Base-by-base conservation (phyloP, 164 flowering plant species). In the Tetracentron sinense region DNA sequence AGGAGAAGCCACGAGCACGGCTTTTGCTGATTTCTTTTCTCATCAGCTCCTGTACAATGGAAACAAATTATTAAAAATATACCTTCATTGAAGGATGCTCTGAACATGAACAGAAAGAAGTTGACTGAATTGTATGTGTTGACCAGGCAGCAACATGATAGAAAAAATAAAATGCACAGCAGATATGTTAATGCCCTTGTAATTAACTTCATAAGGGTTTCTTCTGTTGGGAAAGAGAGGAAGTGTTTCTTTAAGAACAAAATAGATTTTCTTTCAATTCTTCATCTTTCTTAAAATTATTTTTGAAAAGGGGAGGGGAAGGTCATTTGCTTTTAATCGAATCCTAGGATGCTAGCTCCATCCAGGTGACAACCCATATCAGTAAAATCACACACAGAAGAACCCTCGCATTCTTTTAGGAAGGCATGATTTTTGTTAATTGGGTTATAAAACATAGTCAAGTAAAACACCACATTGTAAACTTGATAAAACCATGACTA, bases 11-110 rank as follows among this genome's bases (percentile, higher is more conserved):
- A 44, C 75, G 74, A 33, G 69, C 70, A 21, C 62, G 80, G 7
- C 51, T 76, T 71, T 59, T 76, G 79, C 81, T 79, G 17, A 66
- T 53, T 64, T 82, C 84, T 69, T 77, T 83, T 61, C 81, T 78
- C 75, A 83, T 28, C 52, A 81, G 50, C 26, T 83, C 91, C 91
- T 86, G 83, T 53, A 58, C 27, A 30, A 56, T 21, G 20, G 54
- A 57, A 51, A 27, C 46, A 44, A 33, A 20, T 51, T 1, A 31
- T 7, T 26, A 31, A 27, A 53, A 26, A 26, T 26, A 53, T 6
- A 14, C 25, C 30, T 11, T 11, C 14, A 7, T 2, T 22, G 16
- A 21, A 25, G 1, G 12, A 11, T 8, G 15, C 46, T 20, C 10
- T 2, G 6, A 7, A 14, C 16, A 21, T 44, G 54, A 30, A 42